Evolutionary conservation across 805 yeast genomes (phyloP).

Genomic region (Starmerella powellii): DNA sequence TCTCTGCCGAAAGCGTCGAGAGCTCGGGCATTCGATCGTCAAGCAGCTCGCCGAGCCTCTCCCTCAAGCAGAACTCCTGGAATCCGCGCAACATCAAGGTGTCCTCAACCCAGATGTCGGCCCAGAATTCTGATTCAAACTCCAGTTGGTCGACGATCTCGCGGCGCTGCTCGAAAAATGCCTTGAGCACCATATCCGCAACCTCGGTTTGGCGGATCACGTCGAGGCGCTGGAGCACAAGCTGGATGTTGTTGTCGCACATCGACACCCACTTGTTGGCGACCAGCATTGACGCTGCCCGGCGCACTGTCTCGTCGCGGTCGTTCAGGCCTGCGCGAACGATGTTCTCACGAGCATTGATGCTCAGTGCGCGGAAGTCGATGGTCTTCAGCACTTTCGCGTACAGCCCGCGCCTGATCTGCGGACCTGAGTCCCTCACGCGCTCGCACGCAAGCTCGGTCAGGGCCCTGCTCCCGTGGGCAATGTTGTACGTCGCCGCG

Average conservation of each 20-base stretch:
- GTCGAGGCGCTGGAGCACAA: slow-evolving; percentile 57
- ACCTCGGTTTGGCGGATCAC: slow-evolving; percentile 49
- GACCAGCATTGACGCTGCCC: slow-evolving; percentile 61
- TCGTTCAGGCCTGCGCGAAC: slow-evolving; percentile 80
- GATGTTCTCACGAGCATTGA: slow-evolving; percentile 49
- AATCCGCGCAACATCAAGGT: slow-evolving; percentile 60
- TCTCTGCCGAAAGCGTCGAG: slow-evolving; percentile 48
- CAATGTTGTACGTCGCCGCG: slow-evolving; percentile 64
- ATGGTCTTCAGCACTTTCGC: slow-evolving; percentile 55
- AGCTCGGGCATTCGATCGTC: slow-evolving; percentile 73
- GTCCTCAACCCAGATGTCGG: slow-evolving; percentile 56
- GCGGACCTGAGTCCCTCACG: slow-evolving; percentile 65
- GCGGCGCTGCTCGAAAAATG: slow-evolving; percentile 47
- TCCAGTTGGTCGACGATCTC: slow-evolving; percentile 51
- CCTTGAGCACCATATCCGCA: slow-evolving; percentile 55
- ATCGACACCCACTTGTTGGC: slow-evolving; percentile 59
- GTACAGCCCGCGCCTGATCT: slow-evolving; percentile 62
- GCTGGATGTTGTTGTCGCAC: slow-evolving; percentile 57
- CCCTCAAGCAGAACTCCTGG: slow-evolving; percentile 46
- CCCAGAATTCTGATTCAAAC: slow-evolving; percentile 55
- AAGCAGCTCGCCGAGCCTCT: slow-evolving; percentile 40
- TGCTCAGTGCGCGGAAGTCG: slow-evolving; percentile 45
- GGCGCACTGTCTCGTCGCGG: slow-evolving; percentile 60
- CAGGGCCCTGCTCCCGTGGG: slow-evolving; percentile 32
- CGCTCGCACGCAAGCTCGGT: slow-evolving; percentile 53